phyloP scores from a whole-genome alignment of 2,329 filamentous ascomycete genomes.

The Sclerotinia trifoliorum region DNA sequence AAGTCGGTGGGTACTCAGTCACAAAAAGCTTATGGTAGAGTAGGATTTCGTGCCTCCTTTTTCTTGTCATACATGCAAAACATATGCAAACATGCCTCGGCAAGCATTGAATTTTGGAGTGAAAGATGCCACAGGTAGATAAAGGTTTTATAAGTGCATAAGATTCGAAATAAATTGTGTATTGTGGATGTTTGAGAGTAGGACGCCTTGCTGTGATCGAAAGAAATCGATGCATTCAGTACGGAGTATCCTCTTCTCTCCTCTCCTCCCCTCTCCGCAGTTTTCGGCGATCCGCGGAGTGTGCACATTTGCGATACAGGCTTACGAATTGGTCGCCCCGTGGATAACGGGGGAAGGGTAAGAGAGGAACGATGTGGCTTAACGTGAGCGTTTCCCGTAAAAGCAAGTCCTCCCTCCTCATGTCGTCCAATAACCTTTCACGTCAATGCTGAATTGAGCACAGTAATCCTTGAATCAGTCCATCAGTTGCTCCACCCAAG shows the following conservation, averaged over 20 bases:
- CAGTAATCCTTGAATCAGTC: constrained; percentile 2
- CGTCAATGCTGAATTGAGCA: constrained; percentile 6
- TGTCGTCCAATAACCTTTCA: not conserved
- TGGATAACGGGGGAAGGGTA: not conserved
- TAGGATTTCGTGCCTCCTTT: constrained; percentile 3
- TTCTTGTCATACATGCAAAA: not conserved
- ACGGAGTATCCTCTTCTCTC: not conserved
- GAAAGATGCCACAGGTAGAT: not conserved
- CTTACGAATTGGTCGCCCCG: not conserved
- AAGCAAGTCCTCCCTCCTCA: not conserved
- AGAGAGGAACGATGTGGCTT: constrained; percentile 14
- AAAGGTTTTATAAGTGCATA: not conserved
- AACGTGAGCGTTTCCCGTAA: not conserved
- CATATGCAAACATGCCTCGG: not conserved
- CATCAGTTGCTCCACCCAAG: constrained; percentile 12
- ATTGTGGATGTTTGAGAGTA: not conserved
- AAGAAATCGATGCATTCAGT: not conserved
- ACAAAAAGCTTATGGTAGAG: constrained; percentile 3
- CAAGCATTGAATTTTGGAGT: not conserved
- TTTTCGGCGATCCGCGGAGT: not conserved
- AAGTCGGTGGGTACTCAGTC: not conserved
- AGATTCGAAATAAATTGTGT: not conserved
- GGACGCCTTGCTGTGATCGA: too few species aligned
- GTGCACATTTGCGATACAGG: not conserved
- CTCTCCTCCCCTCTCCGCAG: not conserved